Conservation (phyloP, 805 yeast genomes). For the Pichia rugopelliculosa region DNA sequence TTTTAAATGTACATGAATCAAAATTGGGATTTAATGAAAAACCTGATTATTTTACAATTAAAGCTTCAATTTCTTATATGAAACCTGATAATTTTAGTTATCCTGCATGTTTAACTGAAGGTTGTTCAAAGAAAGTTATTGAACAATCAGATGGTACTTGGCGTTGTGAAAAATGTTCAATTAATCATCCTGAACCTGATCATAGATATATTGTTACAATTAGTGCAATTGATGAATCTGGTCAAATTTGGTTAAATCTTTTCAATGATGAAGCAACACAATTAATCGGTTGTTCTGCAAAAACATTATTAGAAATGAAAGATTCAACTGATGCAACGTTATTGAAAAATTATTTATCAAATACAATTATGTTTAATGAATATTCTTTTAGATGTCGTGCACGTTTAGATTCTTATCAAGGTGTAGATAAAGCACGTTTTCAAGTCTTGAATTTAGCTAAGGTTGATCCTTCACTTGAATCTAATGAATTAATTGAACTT, state of each 20-base stretch:
- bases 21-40: conserved; percentile 68
- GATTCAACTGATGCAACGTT: conserved; percentile 41
- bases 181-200: conserved; percentile 57
- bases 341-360: conserved; percentile 21
- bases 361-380: conserved; percentile 51
- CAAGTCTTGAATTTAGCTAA: conserved; percentile 49
- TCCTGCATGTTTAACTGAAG: conserved; percentile 76
- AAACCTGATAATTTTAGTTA: conserved; percentile 75
- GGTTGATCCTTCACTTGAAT: conserved; percentile 52
- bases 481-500: conserved; percentile 45
- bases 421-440: conserved; percentile 67
- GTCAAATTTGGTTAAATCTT: conserved; percentile 77
- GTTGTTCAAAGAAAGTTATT: conserved; percentile 78
- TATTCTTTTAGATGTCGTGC: conserved; percentile 73
- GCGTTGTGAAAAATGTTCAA: conserved; percentile 92
- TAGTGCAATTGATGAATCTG: conserved; percentile 72
- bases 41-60: conserved; percentile 70
- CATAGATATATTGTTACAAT: conserved; percentile 76
- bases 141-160: conserved; percentile 69
- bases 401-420: conserved; percentile 77
- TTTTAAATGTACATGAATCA: conserved; percentile 56
- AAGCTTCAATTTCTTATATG: conserved; percentile 66
- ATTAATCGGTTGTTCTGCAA: conserved; percentile 57
- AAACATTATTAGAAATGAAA: conserved; percentile 45
- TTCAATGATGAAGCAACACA: conserved; percentile 79